These are phyloP conservation scores for Aegilops longissima DNA, from an alignment of 176 grass and related monocot species.

Conservation along the genomic window DNA sequence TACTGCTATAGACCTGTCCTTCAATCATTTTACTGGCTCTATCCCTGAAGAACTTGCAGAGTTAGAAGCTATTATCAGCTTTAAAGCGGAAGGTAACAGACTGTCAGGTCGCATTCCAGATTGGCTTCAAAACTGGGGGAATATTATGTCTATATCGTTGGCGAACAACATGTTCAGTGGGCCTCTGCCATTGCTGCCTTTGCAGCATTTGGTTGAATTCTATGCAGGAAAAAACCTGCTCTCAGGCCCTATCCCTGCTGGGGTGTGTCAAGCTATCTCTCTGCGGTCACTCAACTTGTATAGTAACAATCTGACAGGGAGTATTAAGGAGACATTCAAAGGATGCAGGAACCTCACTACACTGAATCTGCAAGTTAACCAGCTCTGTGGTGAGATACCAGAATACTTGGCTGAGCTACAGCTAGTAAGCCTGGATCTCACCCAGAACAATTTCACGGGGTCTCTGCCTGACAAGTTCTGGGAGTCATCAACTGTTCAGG, in stretches of 20 bases:
- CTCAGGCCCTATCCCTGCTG: constrained; percentile 47
- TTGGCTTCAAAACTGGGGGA: constrained; percentile 72
- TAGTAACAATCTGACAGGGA: constrained; percentile 62
- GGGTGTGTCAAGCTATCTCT: constrained; percentile 54
- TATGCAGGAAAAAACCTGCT: constrained; percentile 60
- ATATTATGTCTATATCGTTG: constrained; percentile 29
- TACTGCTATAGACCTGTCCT: constrained; percentile 40
- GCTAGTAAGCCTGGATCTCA: constrained; percentile 49
- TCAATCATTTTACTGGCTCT: constrained; percentile 59
- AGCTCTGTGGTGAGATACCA: constrained; percentile 68
- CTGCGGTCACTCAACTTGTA: constrained; percentile 48
- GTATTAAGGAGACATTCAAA: constrained; percentile 61
- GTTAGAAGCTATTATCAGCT: constrained; percentile 48
- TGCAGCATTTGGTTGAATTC: constrained; percentile 47
- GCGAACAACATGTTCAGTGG: constrained; percentile 52
- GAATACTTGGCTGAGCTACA: constrained; percentile 71
- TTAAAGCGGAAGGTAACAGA: constrained; percentile 60
- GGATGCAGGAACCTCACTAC: constrained; percentile 59
- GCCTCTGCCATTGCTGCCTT: constrained; percentile 40
- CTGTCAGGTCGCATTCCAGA: constrained; percentile 57
- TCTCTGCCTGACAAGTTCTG: constrained; percentile 55
- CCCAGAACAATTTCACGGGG: constrained; percentile 71
- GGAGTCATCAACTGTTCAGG: constrained; percentile 54
- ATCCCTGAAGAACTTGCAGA: constrained; percentile 57
- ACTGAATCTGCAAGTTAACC: constrained; percentile 58